phyloP scores from a whole-genome alignment of 441 rosid species.

The Croton laevigatus region DNA sequence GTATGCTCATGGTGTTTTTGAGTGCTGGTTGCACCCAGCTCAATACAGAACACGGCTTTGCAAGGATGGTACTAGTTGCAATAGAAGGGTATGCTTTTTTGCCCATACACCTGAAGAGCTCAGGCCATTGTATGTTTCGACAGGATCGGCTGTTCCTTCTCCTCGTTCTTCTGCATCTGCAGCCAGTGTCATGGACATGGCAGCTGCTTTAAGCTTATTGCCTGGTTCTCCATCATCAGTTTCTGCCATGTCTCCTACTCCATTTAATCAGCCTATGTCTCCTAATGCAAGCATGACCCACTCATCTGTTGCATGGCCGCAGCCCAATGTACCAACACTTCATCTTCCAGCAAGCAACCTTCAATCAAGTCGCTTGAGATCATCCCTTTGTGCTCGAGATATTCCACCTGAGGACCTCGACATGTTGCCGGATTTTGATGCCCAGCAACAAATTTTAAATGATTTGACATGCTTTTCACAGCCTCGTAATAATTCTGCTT shows the following conservation, averaged over 20 bases:
- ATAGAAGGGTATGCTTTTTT: constrained; percentile 56
- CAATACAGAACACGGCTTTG: constrained; percentile 60
- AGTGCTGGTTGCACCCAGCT: constrained; percentile 64
- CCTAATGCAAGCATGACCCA: constrained; percentile 35
- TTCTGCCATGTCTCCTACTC: constrained; percentile 39
- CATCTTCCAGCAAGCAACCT: constrained; percentile 49
- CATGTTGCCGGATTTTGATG: constrained; percentile 38
- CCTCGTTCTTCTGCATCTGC: constrained; percentile 44
- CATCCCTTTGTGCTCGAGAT: constrained; percentile 52
- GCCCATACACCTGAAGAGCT: constrained; percentile 53
- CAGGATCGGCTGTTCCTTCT: constrained; percentile 50
- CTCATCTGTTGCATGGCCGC: constrained; percentile 43
- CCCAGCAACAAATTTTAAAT: constrained; percentile 42
- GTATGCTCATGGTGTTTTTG: constrained; percentile 61
- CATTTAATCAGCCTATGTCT: constrained; percentile 49
- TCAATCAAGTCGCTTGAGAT: constrained; percentile 60
- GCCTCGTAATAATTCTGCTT: constrained; percentile 26
- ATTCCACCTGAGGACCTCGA: constrained; percentile 36
- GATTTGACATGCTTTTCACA: constrained; percentile 39
- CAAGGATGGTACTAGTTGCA: constrained; percentile 56
- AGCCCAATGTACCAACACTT: constrained; percentile 52
- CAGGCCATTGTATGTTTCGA: constrained; percentile 47
- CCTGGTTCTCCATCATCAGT: constrained; percentile 52
- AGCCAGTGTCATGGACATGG: constrained; percentile 55
- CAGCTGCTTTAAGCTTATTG: constrained; percentile 43